Conservation (phyloP, 2,329 filamentous ascomycete genomes). For the Teratosphaeria zuluensis region DNA sequence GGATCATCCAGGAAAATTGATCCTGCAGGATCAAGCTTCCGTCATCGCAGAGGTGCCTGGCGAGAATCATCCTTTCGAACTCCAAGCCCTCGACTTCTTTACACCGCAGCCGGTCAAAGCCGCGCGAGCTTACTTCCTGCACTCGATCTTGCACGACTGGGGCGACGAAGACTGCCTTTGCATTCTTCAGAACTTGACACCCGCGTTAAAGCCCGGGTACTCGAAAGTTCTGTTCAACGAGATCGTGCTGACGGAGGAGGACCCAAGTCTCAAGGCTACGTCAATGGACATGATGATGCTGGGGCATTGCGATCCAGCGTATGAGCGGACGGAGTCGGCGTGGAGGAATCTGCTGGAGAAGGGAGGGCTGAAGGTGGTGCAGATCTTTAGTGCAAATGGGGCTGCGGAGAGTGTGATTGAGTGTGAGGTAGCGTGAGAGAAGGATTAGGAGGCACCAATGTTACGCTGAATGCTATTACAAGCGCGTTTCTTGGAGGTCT, state of each 20-base stretch:
- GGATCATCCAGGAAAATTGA: not conserved
- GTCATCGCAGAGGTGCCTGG: not conserved
- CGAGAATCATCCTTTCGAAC: not conserved
- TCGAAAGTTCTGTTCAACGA: slow-evolving; percentile 19
- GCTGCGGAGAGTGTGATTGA: not conserved
- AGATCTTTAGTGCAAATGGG: not conserved
- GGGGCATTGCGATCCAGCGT: not conserved
- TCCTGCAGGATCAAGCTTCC: not conserved
- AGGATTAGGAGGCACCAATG: not conserved
- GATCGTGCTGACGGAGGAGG: not conserved
- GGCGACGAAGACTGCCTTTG: slow-evolving; percentile 9
- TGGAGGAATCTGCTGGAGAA: not conserved
- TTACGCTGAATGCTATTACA: not conserved
- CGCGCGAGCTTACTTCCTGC: slow-evolving; percentile 15
- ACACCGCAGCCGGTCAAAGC: slow-evolving; percentile 5
- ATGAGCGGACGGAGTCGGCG: not conserved
- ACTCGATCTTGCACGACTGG: slow-evolving; percentile 20
- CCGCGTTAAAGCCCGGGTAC: slow-evolving; percentile 15
- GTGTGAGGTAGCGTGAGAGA: not conserved
- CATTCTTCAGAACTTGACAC: slow-evolving; percentile 11
- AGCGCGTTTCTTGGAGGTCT: not conserved
- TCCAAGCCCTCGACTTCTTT: slow-evolving; percentile 9
- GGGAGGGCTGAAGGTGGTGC: not conserved
- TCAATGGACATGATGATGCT: not conserved
- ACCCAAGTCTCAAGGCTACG: not conserved